Evolutionary conservation across 345 rosid species (phyloP).

Genomic region (Syzygium aqueum): DNA sequence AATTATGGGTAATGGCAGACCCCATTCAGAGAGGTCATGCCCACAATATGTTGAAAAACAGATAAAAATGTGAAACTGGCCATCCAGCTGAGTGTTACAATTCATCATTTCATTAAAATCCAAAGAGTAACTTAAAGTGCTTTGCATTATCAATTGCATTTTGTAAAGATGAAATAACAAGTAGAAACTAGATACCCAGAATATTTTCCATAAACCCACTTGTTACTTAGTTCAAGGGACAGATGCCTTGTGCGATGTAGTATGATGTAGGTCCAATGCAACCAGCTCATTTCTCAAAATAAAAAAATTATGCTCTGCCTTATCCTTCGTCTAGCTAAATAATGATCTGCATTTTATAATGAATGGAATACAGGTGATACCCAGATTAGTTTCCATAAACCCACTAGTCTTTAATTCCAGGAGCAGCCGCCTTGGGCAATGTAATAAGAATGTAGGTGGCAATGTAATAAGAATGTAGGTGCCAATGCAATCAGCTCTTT

Average conservation of each 20-base stretch:
- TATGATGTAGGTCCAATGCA: not conserved
- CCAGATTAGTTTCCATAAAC: not conserved
- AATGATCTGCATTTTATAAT: not conserved
- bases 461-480: not conserved
- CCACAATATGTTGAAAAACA: not conserved
- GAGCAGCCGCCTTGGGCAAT: not conserved
- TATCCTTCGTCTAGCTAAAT: not conserved
- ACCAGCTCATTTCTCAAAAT: not conserved
- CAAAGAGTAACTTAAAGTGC: not conserved
- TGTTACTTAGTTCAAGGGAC: not conserved
- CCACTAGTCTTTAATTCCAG: not conserved
- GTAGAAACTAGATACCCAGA: not conserved
- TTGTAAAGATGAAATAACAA: not conserved
- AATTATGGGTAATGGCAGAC: not conserved
- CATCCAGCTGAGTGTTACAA: not conserved
- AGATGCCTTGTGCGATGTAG: not conserved
- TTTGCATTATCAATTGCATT: not conserved
- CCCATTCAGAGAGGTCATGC: not conserved
- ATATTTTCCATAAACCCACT: not conserved
- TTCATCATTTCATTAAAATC: not conserved
- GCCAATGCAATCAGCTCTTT: not conserved
- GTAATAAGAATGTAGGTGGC: not conserved
- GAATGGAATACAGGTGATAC: not conserved
- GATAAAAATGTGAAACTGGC: not conserved
- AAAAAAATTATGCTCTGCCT: not conserved